Evolutionary conservation across 1,139 yeast species (phyloP).

Genomic region (Torulaspora globosa): DNA sequence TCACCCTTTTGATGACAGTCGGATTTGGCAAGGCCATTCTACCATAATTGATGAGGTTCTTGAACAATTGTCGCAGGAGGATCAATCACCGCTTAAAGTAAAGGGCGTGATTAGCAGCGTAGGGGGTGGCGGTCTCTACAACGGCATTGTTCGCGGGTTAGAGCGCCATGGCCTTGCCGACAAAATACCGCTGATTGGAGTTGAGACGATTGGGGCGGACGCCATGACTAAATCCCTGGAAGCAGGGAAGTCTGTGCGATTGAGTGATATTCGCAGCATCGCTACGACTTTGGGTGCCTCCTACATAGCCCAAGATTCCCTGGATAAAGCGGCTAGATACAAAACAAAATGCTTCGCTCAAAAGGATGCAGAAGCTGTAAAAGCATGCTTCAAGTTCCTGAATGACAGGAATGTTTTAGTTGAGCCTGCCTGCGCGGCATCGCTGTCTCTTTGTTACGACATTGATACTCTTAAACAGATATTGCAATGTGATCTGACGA

Average conservation of each 20-base stretch:
- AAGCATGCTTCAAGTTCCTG: constrained; percentile 49
- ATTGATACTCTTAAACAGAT: not conserved
- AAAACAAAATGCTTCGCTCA: constrained; percentile 47
- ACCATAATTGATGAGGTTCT: constrained; percentile 55
- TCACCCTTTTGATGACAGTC: constrained; percentile 64
- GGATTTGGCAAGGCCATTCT: constrained; percentile 68
- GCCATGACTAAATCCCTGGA: constrained; percentile 49
- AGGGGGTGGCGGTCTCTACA: constrained; percentile 74
- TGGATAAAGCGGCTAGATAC: constrained; percentile 41
- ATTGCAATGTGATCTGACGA: not conserved
- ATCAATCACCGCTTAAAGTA: constrained; percentile 35
- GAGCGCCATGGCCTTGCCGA: constrained; percentile 40
- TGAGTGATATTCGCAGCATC: constrained; percentile 48
- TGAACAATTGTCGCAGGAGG: constrained; percentile 38
- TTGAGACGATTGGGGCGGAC: constrained; percentile 62
- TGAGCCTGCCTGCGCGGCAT: constrained; percentile 78
- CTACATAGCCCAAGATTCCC: constrained; percentile 46
- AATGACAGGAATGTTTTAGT: constrained; percentile 49
- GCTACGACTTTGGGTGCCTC: constrained; percentile 64
- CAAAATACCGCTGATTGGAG: constrained; percentile 47
- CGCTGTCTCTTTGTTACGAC: constrained; percentile 49
- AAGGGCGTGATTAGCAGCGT: constrained; percentile 63
- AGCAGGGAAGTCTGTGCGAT: constrained; percentile 44
- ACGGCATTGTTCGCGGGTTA: constrained; percentile 59
- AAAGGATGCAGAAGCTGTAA: constrained; percentile 52